Percentiles rank a stretch among this genome's conserved stretches.
phyloP scores from a whole-genome alignment of 495 filamentous ascomycete species.

The Neurospora sp. region DNA sequence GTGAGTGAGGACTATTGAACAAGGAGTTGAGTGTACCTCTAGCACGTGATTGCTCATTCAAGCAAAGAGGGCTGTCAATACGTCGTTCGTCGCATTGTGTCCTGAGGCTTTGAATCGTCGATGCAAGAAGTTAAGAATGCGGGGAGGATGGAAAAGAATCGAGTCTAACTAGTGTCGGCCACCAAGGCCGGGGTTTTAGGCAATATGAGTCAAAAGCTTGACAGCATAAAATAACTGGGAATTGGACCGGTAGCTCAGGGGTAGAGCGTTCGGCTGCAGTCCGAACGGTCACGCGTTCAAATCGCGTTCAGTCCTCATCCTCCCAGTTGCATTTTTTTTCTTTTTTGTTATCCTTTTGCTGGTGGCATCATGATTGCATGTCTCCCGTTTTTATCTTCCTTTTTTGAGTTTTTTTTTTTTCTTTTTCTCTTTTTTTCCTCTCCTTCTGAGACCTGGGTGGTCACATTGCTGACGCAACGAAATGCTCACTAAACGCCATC shows the following conservation, averaged over 20 bases:
- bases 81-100: not conserved
- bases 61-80: not conserved
- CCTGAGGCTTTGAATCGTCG: not conserved
- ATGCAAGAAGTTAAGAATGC: not conserved
- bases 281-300: not conserved
- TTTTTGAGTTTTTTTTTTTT: not conserved
- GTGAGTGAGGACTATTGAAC: not conserved
- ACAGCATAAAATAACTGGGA: not conserved
- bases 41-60: not conserved
- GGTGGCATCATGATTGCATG: not conserved
- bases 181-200: not conserved
- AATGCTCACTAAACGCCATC: not conserved
- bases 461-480: not conserved
- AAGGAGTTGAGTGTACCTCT: not conserved
- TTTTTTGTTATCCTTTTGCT: not conserved
- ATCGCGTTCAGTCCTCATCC: not conserved
- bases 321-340: not conserved
- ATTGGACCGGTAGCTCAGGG: not conserved
- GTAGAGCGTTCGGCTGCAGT: not conserved
- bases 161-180: not conserved
- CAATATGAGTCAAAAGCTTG: fast-evolving
- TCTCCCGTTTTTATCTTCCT: not conserved
- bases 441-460: not conserved
- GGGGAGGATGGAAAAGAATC: not conserved
- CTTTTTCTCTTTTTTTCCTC: too few species aligned